A percentile compares a stretch with the other conserved stretches of the same genome.
Evolutionary conservation across 225 moss, liverwort and hornwort species (phyloP).

Genomic region (Pleurozium schreberi): DNA sequence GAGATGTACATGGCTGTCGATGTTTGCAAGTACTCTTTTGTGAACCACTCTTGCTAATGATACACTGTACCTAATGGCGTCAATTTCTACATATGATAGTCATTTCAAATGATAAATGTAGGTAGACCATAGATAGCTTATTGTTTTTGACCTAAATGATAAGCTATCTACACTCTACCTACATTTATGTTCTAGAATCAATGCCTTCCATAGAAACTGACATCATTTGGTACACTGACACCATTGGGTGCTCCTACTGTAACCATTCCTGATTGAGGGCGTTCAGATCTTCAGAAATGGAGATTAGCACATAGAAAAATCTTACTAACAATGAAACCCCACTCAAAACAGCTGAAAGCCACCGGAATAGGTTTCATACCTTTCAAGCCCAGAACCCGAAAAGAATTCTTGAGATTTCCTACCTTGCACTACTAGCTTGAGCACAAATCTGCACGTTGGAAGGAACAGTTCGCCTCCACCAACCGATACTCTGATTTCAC

Average conservation of each 20-base stretch:
- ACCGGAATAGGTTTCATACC: neutral
- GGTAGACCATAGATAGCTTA: too few species aligned
- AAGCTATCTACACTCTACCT: too few species aligned
- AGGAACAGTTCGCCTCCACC: neutral
- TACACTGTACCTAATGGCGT: too few species aligned
- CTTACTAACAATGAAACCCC: neutral
- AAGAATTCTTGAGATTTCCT: neutral
- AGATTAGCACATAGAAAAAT: neutral
- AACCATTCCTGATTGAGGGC: neutral
- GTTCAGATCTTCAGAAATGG: neutral
- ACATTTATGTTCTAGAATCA: too few species aligned
- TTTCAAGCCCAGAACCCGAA: neutral
- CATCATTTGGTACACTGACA: too few species aligned
- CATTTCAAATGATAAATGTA: too few species aligned
- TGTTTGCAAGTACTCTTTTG: neutral
- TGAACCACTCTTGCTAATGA: neutral
- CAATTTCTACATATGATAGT: too few species aligned
- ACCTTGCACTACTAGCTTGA: neutral
- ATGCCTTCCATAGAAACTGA: too few species aligned
- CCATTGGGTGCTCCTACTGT: too few species aligned
- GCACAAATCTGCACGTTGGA: neutral
- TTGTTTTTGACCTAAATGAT: too few species aligned
- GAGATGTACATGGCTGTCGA: neutral
- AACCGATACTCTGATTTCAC: neutral
- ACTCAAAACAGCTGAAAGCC: neutral